Percentiles rank a stretch among this genome's conserved stretches.
phyloP scores from a whole-genome alignment of 306 rosid genomes.

The Casuarina glauca region DNA sequence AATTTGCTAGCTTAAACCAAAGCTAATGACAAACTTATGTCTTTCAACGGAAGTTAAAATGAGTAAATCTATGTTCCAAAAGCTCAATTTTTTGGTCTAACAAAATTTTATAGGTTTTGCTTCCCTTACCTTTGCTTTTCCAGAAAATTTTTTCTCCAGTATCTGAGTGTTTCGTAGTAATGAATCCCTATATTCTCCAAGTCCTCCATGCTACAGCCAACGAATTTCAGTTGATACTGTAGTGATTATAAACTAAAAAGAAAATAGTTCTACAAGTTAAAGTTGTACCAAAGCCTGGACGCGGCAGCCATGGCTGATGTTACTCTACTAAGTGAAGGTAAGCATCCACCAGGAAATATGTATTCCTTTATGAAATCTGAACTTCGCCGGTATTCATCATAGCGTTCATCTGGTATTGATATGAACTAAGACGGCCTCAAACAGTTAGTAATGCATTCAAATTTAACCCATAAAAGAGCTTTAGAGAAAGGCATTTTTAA shows the following conservation, averaged over 20 bases:
- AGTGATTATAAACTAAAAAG: not conserved
- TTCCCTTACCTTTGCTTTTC: conserved; percentile 54
- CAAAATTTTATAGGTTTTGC: not conserved
- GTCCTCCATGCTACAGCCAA: conserved; percentile 29
- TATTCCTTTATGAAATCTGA: conserved; percentile 55
- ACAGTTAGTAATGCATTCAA: conserved; percentile 29
- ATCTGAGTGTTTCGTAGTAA: conserved; percentile 80
- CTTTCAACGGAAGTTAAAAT: not conserved
- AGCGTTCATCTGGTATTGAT: conserved; percentile 47
- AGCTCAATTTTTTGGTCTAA: not conserved
- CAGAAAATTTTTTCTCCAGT: conserved; percentile 81
- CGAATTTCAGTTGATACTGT: conserved; percentile 2
- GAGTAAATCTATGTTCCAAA: not conserved
- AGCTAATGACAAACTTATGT: not conserved
- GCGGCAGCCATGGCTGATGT: conserved; percentile 47
- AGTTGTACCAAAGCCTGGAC: conserved; percentile 43
- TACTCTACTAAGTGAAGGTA: conserved; percentile 50
- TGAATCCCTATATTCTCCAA: conserved; percentile 82
- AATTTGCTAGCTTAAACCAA: not conserved
- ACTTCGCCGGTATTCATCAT: conserved; percentile 48
- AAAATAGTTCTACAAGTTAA: not conserved
- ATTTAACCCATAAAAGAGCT: conserved; percentile 4
- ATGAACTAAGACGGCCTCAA: conserved; percentile 36
- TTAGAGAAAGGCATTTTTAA: not conserved
- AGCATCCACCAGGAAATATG: conserved; percentile 50